phyloP scores from a whole-genome alignment of 129 eudicot genomes.

The Heracleum sosnowskyi region DNA sequence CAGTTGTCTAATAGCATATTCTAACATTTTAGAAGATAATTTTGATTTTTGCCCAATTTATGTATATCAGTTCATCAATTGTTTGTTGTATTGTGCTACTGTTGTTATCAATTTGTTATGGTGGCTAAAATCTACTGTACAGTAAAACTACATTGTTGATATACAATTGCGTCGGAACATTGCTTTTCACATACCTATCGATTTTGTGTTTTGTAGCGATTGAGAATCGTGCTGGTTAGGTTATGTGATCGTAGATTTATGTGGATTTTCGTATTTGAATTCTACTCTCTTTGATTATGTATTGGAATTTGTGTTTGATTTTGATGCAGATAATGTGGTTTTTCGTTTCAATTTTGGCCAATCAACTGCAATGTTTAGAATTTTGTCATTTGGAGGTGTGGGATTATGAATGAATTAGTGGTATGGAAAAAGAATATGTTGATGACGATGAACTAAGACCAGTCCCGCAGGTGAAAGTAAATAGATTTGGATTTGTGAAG shows the following conservation, averaged over 20 bases:
- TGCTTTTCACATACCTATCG: neutral
- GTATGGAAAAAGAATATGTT: constrained; percentile 61
- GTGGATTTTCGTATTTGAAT: neutral
- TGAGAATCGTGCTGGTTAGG: neutral
- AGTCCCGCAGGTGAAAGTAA: constrained; percentile 39
- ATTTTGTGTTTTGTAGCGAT: neutral
- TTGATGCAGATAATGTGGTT: neutral
- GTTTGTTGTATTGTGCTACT: neutral
- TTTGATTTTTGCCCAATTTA: neutral
- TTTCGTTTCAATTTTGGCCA: constrained; percentile 3
- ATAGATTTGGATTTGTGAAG: constrained; percentile 76
- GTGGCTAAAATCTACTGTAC: neutral
- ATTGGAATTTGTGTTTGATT: neutral
- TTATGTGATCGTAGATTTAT: neutral
- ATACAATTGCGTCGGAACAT: neutral
- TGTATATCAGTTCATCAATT: neutral
- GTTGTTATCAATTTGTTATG: neutral
- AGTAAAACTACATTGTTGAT: neutral
- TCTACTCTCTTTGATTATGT: neutral
- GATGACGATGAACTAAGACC: constrained; percentile 50
- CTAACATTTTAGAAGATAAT: neutral
- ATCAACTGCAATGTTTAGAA: neutral
- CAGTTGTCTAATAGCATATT: neutral
- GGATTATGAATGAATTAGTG: constrained; percentile 23
- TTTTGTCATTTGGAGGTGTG: constrained; percentile 11